A percentile compares a stretch with the other conserved stretches of the same genome.
Conservation (phyloP, 331 rosid species). For the Ulmus americana region DNA sequence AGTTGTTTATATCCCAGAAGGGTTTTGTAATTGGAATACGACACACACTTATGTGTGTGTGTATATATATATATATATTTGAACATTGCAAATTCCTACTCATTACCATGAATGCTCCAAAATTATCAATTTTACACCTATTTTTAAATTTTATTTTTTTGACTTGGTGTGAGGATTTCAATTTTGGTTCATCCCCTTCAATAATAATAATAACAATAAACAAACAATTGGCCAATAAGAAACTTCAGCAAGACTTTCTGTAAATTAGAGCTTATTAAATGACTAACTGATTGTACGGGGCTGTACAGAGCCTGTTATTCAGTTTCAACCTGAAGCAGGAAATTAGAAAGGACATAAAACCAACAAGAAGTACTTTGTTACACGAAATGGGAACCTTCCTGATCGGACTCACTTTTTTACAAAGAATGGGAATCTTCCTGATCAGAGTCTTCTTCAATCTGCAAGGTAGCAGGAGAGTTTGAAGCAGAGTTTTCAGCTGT, state of each 20-base stretch:
- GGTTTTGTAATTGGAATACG: too few species aligned
- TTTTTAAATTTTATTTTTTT: too few species aligned
- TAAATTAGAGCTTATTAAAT: background rate
- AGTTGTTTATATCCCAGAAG: too few species aligned
- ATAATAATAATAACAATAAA: too few species aligned
- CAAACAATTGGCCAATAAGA: background rate
- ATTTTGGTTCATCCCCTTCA: too few species aligned
- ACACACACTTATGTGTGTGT: too few species aligned
- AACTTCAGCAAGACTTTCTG: background rate
- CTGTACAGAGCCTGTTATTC: constrained; percentile 22
- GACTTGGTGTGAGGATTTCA: too few species aligned
- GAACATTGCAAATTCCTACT: too few species aligned
- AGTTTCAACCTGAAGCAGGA: constrained; percentile 20
- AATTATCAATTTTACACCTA: too few species aligned
- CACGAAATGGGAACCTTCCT: constrained; percentile 30
- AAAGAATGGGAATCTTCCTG: constrained; percentile 31
- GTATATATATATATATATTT: too few species aligned
- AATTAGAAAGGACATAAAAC: constrained; percentile 20
- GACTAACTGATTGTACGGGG: constrained; percentile 13
- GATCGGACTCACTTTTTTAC: constrained; percentile 26
- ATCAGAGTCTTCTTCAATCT: constrained; percentile 34
- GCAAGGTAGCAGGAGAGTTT: constrained; percentile 48
- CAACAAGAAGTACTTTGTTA: constrained; percentile 16
- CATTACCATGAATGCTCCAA: too few species aligned
- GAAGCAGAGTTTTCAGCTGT: constrained; percentile 75